A percentile compares a stretch with the other conserved stretches of the same genome.
These are phyloP conservation scores for Cladosporium phlei DNA, from an alignment of 2,329 filamentous ascomycete genomes.

Conservation along the genomic window DNA sequence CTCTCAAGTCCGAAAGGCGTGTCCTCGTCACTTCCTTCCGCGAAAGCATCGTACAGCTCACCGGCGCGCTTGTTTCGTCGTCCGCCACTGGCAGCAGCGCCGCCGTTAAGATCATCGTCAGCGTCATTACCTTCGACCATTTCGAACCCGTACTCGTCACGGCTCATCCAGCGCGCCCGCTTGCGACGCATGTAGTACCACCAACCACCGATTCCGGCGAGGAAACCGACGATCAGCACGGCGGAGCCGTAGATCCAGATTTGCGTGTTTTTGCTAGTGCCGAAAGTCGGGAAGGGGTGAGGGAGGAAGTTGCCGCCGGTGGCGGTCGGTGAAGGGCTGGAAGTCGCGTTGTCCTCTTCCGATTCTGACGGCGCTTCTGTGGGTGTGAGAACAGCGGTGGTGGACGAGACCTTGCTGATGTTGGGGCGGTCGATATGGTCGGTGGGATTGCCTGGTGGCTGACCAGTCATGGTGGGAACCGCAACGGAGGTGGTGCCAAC, in stretches of 20 bases:
- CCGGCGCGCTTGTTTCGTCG: slow-evolving; percentile 63
- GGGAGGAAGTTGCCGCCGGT: slow-evolving; percentile 62
- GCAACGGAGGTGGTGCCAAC: slow-evolving; percentile 57
- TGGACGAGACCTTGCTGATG: slow-evolving; percentile 51
- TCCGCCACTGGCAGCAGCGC: slow-evolving; percentile 31
- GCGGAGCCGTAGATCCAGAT: slow-evolving; percentile 90
- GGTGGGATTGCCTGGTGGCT: slow-evolving; percentile 39
- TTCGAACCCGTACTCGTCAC: slow-evolving; percentile 90
- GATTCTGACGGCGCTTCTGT: slow-evolving; percentile 17
- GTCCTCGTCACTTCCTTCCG: slow-evolving; percentile 74
- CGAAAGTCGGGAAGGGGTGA: slow-evolving; percentile 84
- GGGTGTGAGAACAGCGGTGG: slow-evolving; percentile 23
- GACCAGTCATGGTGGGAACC: slow-evolving; percentile 44
- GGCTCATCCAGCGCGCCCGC: slow-evolving; percentile 47
- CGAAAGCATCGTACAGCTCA: slow-evolving; percentile 96
- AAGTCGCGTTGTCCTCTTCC: slow-evolving; percentile 24
- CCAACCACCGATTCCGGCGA: slow-evolving; percentile 63
- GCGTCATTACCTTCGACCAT: slow-evolving; percentile 77
- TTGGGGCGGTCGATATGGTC: slow-evolving; percentile 51
- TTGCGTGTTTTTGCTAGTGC: slow-evolving; percentile 79
- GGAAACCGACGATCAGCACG: slow-evolving; percentile 80
- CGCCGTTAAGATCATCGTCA: slow-evolving; percentile 40
- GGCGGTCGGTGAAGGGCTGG: slow-evolving; percentile 17
- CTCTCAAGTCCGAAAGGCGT: slow-evolving; percentile 26
- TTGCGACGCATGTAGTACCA: slow-evolving; percentile 76